Evolutionary conservation across 164 flowering plant genomes (phyloP), one percentile per base, ranked within the genome.

Genomic region (Annona cherimola): DNA sequence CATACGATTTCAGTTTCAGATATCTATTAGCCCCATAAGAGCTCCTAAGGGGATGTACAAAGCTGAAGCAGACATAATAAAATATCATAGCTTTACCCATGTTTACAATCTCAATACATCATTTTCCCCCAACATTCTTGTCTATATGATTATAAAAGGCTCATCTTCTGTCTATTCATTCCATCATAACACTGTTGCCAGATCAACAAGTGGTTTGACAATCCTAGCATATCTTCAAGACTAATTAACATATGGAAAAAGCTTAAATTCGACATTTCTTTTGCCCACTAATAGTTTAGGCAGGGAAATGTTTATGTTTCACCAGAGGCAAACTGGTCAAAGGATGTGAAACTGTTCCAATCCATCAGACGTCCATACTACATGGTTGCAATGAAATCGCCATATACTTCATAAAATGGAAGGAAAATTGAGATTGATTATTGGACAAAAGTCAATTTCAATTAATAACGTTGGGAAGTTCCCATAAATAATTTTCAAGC

Each of bases 1-100:
- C 96, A 6, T 93, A 93, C 77, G 92, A 91, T 6, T 90, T 93
- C 82, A 81, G 81, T 78, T 93, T 93, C 84, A 84, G 98, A 80
- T 89, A 89, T 76, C 95, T 93, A 71, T 65, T 93, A 39, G 76
- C 76, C 74, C 80, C 83, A 81, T 79, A 69, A 79, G 74, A 63
- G 61, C 45, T 63, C 63, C 69, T 35, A 69, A 42, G 40, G 43
- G 16, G 18, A 74, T 79, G 83, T 83, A 76, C 74, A 83, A 20
- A 76, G 69, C 46, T 69, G 72, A 60, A 79, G 76, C 19, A 71
- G 71, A 64, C 40, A 57, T 57, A 35, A 45, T 65, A 71, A 39
- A 73, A 74, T 1, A 61, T 46, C 55, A 64, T 44, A 50, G 14
- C 39, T 73, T 12, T 19, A 76, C 69, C 57, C 61, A 73, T 66